Percentiles rank a stretch among this genome's conserved stretches.
These are phyloP conservation scores for Mycena galopus DNA, from an alignment of 768 basidiomycete species.

Conservation along the genomic window DNA sequence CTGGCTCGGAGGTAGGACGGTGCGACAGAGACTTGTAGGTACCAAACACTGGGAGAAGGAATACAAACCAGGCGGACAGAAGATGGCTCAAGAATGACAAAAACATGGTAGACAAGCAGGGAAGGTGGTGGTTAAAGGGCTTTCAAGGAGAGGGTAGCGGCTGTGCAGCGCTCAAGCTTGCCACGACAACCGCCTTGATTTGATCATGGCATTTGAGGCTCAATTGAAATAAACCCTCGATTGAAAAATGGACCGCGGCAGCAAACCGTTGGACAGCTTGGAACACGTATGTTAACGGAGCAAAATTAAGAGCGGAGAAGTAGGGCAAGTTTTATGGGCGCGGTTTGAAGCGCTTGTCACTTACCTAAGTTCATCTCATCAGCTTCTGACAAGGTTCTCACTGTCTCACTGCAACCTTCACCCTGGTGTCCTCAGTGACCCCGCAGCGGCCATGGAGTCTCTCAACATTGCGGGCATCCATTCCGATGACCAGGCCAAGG, in stretches of 20 bases:
- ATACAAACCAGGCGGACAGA: constrained; percentile 78
- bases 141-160: no score
- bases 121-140: constrained; percentile 7
- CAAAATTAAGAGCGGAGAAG: no score
- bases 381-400: constrained; percentile 1
- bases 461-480: constrained; percentile 54
- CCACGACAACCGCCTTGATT: neutral
- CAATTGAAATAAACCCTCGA: no score
- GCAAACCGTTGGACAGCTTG: no score
- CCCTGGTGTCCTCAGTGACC: constrained; percentile 10
- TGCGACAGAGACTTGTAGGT: constrained; percentile 78
- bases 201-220: no score
- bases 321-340: no score
- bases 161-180: no score
- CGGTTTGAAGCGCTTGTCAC: neutral
- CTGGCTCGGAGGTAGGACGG: constrained; percentile 60
- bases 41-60: constrained; percentile 72
- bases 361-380: no score
- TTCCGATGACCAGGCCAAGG: constrained; percentile 72
- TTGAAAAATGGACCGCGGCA: no score
- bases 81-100: constrained; percentile 14
- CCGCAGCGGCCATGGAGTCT: constrained; percentile 50
- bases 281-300: no score
- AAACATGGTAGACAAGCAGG: constrained; percentile 1
- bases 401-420: constrained; percentile 8